Percentiles rank a stretch among this genome's conserved stretches.
Evolutionary conservation across 495 filamentous ascomycete genomes (phyloP).

Genomic region (Immersiella caudata): DNA sequence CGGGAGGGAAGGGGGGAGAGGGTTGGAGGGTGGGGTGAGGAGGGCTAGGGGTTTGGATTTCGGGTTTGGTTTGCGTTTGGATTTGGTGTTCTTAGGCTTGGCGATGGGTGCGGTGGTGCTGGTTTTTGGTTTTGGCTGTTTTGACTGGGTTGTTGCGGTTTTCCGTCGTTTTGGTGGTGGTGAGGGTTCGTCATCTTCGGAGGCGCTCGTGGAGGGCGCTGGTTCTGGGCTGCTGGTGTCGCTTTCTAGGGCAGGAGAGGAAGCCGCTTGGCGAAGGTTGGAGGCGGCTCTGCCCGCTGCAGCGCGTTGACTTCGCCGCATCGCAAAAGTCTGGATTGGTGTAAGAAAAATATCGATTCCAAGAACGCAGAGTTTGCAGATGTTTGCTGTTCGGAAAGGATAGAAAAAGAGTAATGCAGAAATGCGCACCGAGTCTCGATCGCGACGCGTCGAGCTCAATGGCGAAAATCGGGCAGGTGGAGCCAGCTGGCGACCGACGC

Average conservation of each 20-base stretch:
- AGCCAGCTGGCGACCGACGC: background rate
- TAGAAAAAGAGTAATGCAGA: background rate
- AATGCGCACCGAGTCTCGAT: background rate
- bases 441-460: background rate
- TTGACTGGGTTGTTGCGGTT: background rate
- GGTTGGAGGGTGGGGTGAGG: background rate
- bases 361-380: background rate
- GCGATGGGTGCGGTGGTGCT: background rate
- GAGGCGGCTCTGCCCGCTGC: background rate
- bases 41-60: background rate
- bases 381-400: background rate
- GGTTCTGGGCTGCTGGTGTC: background rate
- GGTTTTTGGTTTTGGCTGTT: background rate
- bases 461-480: background rate
- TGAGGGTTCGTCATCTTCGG: background rate
- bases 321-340: background rate
- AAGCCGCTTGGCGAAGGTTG: background rate
- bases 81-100: background rate
- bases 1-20: background rate
- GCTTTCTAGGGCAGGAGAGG: background rate
- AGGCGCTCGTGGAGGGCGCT: background rate
- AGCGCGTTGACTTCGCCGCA: conserved; percentile 9
- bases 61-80: background rate
- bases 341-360: background rate
- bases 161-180: conserved; percentile 9